These are phyloP conservation scores for Lactarius akahatsu DNA, from an alignment of 768 basidiomycete species.

Conservation along the genomic window DNA sequence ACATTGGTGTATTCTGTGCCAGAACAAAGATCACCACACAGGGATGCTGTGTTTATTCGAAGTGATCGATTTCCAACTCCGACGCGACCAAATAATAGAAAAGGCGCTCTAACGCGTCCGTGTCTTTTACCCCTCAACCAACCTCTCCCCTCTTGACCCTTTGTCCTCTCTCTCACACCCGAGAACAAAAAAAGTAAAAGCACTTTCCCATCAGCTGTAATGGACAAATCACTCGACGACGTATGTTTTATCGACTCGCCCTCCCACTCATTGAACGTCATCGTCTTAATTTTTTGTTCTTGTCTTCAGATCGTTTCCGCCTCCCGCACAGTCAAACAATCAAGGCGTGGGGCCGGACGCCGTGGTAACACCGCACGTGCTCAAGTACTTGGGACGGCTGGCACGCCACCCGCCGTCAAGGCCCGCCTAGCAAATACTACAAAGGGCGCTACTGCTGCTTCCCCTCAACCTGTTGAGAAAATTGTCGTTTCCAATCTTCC, in stretches of 20 bases:
- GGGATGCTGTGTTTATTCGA: not conserved
- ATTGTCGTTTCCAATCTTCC: conserved; percentile 97
- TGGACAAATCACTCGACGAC: conserved; percentile 86
- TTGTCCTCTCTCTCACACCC: not conserved
- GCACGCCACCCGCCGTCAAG: conserved; percentile 48
- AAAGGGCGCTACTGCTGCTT: conserved; percentile 37
- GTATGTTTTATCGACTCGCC: conserved; percentile 43
- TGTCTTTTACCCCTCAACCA: conserved; percentile 2
- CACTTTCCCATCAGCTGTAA: conserved; percentile 34
- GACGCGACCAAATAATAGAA: conserved; percentile 21
- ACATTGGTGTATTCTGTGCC: conserved; percentile 39
- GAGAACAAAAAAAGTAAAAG: not conserved
- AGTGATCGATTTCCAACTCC: conserved; percentile 28
- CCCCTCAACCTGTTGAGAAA: conserved; percentile 64
- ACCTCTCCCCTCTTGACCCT: not conserved
- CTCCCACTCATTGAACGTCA: conserved; percentile 30
- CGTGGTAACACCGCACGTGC: conserved; percentile 48
- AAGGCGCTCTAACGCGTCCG: not conserved
- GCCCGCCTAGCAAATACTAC: conserved; percentile 48
- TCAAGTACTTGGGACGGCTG: conserved; percentile 59
- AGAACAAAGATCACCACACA: not conserved
- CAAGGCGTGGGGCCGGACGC: conserved; percentile 45
- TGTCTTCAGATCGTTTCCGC: conserved; percentile 60
- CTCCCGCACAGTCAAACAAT: conserved; percentile 45
- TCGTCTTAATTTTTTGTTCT: conserved; percentile 28